These are phyloP conservation scores for Lasiodiplodia gonubiensis DNA, from an alignment of 2,329 filamentous ascomycete genomes.

Conservation along the genomic window DNA sequence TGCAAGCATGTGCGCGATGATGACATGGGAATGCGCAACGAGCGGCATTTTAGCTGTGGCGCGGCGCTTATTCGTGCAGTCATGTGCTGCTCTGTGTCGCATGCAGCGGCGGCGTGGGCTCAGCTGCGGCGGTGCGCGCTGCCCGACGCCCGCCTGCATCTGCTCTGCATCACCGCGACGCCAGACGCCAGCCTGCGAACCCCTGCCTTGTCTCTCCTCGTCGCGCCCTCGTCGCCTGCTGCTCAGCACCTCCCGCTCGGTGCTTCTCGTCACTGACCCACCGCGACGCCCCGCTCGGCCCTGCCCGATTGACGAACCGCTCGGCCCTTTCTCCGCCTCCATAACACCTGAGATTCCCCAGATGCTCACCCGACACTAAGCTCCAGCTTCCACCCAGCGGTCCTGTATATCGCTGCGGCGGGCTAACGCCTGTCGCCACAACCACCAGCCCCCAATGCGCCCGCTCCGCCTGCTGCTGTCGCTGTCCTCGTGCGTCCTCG, in stretches of 20 bases:
- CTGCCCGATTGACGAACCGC: conserved; percentile 5
- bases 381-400: conserved; percentile 5
- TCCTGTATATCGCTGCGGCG: conserved; percentile 21
- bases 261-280: conserved; percentile 2
- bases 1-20: conserved; percentile 19
- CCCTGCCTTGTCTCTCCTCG: neutral
- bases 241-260: neutral
- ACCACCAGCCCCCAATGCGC: conserved; percentile 38
- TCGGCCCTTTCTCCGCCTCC: conserved; percentile 18
- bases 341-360: conserved; percentile 23
- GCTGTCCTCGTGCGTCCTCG: conserved; percentile 50
- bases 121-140: neutral
- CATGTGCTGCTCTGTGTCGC: neutral
- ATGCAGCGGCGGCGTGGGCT: neutral
- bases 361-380: conserved; percentile 23
- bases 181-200: conserved; percentile 8
- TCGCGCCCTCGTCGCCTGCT: neutral
- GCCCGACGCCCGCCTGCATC: neutral
- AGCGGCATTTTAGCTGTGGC: conserved; percentile 1
- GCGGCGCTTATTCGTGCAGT: neutral
- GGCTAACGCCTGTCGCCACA: conserved; percentile 20
- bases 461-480: conserved; percentile 50
- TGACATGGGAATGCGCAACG: conserved; percentile 18
- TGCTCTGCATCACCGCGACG: conserved; percentile 11
- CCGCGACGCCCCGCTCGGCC: conserved; percentile 11